Evolutionary conservation across 1,284 basidiomycete species (phyloP), one percentile per base, ranked within the genome.

Genomic region (Psilocybe mexicana): DNA sequence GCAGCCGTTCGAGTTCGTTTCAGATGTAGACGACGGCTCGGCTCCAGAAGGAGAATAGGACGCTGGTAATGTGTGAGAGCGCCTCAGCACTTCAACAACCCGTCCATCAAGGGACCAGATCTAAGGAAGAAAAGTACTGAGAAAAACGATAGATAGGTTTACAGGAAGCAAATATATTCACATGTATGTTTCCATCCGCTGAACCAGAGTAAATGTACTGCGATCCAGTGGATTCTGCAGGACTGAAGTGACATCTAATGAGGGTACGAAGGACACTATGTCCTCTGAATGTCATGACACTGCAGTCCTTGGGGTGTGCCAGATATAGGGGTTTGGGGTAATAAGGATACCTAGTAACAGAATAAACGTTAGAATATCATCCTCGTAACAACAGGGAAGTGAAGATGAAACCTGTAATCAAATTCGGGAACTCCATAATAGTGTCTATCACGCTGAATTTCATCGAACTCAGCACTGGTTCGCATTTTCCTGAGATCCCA

Each of bases 401-500:
- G 0, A 45, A 35, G 40, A 18, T 70, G 79, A 40, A 69, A 89
- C 83, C 91, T 79, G 73, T 96, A 98, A 71, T 98, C 96, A 68
- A 85, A 98, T 55, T 80, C 74, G 1, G 69, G 69, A 60, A 86
- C 78, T 4, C 90, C 89, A 70, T 89, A 94, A 57, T 74, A 65
- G 10, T 72, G 74, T 49, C 76, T 66, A 35, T 75, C 73, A 5
- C 52, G 59, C 23, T 38, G 48, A 54, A 87, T 80, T 10, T 68
- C 67, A 52, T 92, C 86, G 63, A 88, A 91, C 35, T 94, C 88
- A 8, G 77, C 70, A 65, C 83, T 88, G 55, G 79, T 85, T 42
- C 87, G 82, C 96, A 99, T 97, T 76, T 90, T 94, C 42, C 96
- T 88, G 51, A 99, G 76, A 74, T 99, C 96, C 92, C 96, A 99